Percentiles rank a stretch among this genome's conserved stretches.
Conservation (phyloP, 78 protist genomes). For the Dictyostelium intermedium region DNA sequence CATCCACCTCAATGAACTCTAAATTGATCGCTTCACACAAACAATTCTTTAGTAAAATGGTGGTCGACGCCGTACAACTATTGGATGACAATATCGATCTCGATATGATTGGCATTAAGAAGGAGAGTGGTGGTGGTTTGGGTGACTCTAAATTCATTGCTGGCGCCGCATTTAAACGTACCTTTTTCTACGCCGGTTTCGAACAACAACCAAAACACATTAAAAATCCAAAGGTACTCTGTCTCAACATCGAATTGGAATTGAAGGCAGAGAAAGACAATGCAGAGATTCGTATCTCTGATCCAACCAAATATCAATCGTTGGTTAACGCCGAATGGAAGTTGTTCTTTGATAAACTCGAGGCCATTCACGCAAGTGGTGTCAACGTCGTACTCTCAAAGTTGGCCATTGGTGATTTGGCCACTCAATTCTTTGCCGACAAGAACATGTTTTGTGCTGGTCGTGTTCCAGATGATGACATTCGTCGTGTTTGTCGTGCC, state of each 20-base stretch:
- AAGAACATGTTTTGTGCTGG: conserved; percentile 99
- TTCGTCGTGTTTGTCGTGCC: conserved; percentile 92
- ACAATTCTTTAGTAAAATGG: conserved; percentile 97
- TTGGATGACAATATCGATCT: conserved; percentile 89
- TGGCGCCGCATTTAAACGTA: conserved; percentile 99
- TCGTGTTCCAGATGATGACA: conserved; percentile 98
- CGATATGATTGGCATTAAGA: conserved; percentile 98
- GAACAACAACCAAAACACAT: conserved; percentile 99
- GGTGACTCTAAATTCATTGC: conserved; percentile 96
- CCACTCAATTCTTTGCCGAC: conserved; percentile 99
- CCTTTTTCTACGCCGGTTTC: conserved; percentile 99
- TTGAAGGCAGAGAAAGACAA: conserved; percentile 98
- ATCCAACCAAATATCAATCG: conserved; percentile 93
- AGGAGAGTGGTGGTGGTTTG: conserved; percentile 96
- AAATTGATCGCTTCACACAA: conserved; percentile 94
- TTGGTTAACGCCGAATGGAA: conserved; percentile 99
- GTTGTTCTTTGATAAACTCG: conserved; percentile 98
- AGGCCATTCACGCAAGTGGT: conserved; percentile 94
- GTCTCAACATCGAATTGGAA: conserved; percentile 99
- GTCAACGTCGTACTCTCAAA: conserved; percentile 98
- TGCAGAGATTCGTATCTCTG: conserved; percentile 97
- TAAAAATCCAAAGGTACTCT: conserved; percentile 92
- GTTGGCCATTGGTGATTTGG: conserved; percentile 99
- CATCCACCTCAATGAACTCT: conserved; percentile 97
- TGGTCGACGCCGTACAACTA: conserved; percentile 96